Evolutionary conservation across 2,329 filamentous ascomycete species (phyloP), one percentile per base, ranked within the genome.

Genomic region (Colletotrichum plurivorum): DNA sequence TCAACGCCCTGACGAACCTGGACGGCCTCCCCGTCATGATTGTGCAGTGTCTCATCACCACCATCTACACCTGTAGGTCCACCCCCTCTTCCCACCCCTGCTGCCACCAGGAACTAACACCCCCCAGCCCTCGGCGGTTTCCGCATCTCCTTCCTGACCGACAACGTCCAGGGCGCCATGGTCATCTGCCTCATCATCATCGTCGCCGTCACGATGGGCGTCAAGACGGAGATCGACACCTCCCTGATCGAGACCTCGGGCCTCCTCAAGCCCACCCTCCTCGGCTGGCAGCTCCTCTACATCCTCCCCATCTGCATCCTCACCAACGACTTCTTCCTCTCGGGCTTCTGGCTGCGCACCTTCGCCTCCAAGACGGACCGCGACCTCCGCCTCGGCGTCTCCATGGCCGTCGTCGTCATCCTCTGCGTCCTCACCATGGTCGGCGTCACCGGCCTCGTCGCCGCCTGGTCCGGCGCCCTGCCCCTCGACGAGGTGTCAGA

Each of bases 261-360:
- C 9, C 86, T 94, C 27, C 87, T 92, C n/a, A 84, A 94, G 52
- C 74, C 90, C 5, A 92, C 83, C 65, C 85, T 94, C 2, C 85
- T 96, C 1, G 94, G 94, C 63, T 96, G 94, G 93, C 93, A 96
- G 79, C 87, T 96, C 15, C 83, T 96, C 43, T 96, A 95, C 82
- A 95, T 96, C 73, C 86, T 96, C 1, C 93, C 94, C 0, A 87
- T 96, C 6, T 93, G 93, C 52, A 88, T 96, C 72, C 77, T 95
- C 64, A 95, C 93, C 68, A 96, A 95, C 81, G 91, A 95, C 83
- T 95, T 96, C 84, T 96, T 96, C 83, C 84, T 96, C 51, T 94
- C 92, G 39, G 92, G 89, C 73, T 94, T 94, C 80, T 96, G 93
- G 93, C 88, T 95, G 78, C 91, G 93, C 58, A 93, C 93, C 5